Base-by-base conservation (phyloP, 768 basidiomycete species). In the Termitomyces sp. region DNA sequence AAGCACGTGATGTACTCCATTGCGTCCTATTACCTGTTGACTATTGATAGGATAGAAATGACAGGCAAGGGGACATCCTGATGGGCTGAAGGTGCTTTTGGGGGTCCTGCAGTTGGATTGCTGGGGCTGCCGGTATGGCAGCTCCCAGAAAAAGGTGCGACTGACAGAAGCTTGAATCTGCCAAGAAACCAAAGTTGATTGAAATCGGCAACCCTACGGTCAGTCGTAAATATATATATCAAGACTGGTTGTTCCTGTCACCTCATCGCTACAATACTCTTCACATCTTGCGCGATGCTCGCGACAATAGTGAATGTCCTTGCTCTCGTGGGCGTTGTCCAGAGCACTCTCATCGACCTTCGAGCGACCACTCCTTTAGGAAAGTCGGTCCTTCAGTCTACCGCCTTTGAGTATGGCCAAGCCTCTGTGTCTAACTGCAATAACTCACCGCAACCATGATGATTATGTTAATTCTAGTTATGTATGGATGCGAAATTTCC, bases 361-460 rank as follows among this genome's bases (percentile, higher is more conserved):
- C 57, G 57, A 18, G 48, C 59, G 13, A 61, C 61, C 9, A 26
- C 43, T 16, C 28, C 44, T 40, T 24, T 55, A 16, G 67, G 58
- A 28, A 63, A 65, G 54, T 48, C 58, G 22, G 52, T 69, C 16
- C 60, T 68, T 9, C 35, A 54, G 14, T 51, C 55, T 18, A 59
- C 57, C 18, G 43, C 48, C 11, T 69, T 69, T 48, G 68, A 69
- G 68, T 69, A 47, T 61, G 66, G 53, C 30, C 36, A 22, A 30
- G 8, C 16, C 8, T 51, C 13, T 47, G 5, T 26, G 8, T 47
- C 5, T 10, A 3, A 9, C 10, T 14, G 5, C 30, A n/a, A 33
- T 33, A 33, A n/a, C 20, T 33, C 48, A 32, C 11, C 3, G 5
- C 32, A 22, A 30, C 28, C 16, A 10, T 18, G 16, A 38, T 22